Base-by-base conservation (phyloP, 2,329 filamentous ascomycete genomes). In the Fulvia fulva region DNA sequence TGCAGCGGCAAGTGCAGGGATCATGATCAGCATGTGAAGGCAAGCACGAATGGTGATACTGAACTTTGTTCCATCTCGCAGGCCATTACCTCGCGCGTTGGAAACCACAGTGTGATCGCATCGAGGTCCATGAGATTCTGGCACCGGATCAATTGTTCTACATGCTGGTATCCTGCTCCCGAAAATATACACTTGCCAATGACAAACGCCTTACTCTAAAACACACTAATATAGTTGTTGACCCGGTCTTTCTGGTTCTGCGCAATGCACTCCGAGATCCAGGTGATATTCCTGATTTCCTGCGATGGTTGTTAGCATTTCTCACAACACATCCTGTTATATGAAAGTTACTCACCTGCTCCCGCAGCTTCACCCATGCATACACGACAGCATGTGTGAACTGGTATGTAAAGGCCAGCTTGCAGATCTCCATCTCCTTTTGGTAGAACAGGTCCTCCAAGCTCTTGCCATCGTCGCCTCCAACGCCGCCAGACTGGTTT, bases 201-300 rank as follows among this genome's bases (percentile, higher is more conserved):
- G 16, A 16, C 2, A 19, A 51, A 51, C 25, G 28, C 54, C 37
- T 37, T 43, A 30, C 41, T 55, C 59, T 61, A 96, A 78, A 99
- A 96, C 62, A 97, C 94, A 77, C 91, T 96, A 75, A 99, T 99
- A 77, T 96, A 99, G 78, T 97, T 99, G 68, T 90, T 89, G 74
- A 99, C 97, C 73, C 94, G 86, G 77, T 99, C 94, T 81, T 99
- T 99, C 78, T 99, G 94, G 80, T 96, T 97, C 78, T 99, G 94
- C 56, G 94, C 94, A 83, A 99, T 99, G 79, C 94, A 99, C 77
- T 99, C 94, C 22, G 94, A 89, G 75, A 99, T 99, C 94, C 94
- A 99, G 53, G 94, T 97, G 71, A 99, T 96, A 77, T 99, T 99
- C 65, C 94, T 89, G 70, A 97, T 97, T 88, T 99, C 94, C 92